Conservation (phyloP, 1,139 yeast species). For the Lodderomyces beijingensis region DNA sequence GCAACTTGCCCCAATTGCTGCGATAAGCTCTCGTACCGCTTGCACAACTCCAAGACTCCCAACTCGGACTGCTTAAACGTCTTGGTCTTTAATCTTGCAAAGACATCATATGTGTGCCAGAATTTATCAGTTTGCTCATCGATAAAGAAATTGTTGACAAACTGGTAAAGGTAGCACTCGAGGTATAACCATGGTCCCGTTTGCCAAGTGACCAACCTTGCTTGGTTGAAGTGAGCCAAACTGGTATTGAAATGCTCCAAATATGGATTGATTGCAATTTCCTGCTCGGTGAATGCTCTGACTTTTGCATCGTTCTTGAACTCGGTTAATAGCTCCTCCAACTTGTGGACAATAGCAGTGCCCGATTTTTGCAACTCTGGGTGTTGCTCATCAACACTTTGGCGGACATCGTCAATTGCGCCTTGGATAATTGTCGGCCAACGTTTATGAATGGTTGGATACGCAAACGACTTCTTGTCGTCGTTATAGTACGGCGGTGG, state of each 20-base stretch:
- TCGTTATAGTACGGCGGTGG: slow-evolving; percentile 56
- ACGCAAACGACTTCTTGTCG: slow-evolving; percentile 77
- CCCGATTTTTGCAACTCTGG: slow-evolving; percentile 16
- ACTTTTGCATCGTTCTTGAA: slow-evolving; percentile 38
- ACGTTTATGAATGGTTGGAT: slow-evolving; percentile 69
- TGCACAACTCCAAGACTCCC: slow-evolving; percentile 81
- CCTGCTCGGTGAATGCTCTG: slow-evolving; percentile 39
- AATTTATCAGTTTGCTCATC: slow-evolving; percentile 17
- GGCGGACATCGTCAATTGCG: slow-evolving; percentile 55
- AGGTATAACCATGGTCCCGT: slow-evolving; percentile 90
- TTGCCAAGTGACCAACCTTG: slow-evolving; percentile 55
- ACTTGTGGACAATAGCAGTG: slow-evolving; percentile 20
- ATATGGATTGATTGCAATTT: slow-evolving; percentile 36
- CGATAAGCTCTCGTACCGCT: slow-evolving; percentile 46
- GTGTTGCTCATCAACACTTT: slow-evolving; percentile 13
- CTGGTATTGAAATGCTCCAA: slow-evolving; percentile 51
- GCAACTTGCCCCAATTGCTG: slow-evolving; percentile 28
- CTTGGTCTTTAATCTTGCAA: slow-evolving; percentile 60
- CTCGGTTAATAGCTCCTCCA: slow-evolving; percentile 35
- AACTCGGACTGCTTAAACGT: slow-evolving; percentile 71
- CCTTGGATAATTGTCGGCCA: slow-evolving; percentile 84
- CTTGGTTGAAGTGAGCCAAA: slow-evolving; percentile 24
- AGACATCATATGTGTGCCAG: slow-evolving; percentile 69
- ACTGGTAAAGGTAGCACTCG: slow-evolving; percentile 81
- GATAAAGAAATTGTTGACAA: slow-evolving; percentile 46